These are phyloP conservation scores for Cavenderia fasciculata DNA, from an alignment of 78 protist genomes.

Conservation along the genomic window DNA sequence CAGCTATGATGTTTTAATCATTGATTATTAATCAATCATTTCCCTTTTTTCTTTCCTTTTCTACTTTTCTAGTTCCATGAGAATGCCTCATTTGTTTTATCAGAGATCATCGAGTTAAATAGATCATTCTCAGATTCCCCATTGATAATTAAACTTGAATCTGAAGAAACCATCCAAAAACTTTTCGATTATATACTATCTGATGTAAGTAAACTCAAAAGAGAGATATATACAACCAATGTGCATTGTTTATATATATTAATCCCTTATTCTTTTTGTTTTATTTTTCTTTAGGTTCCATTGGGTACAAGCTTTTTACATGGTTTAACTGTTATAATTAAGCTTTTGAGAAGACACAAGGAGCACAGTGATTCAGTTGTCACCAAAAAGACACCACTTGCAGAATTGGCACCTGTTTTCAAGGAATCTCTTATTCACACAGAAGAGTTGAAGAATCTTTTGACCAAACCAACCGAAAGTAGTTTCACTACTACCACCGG, in stretches of 20 bases:
- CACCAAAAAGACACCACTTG: not conserved
- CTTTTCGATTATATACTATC: constrained; percentile 55
- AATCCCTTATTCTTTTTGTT: not conserved
- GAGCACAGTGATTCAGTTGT: constrained; percentile 22
- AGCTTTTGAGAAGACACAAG: constrained; percentile 76
- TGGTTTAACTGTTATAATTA: constrained; percentile 79
- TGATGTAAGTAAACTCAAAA: constrained; percentile 9
- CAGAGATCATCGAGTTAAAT: constrained; percentile 75
- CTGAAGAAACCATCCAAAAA: constrained; percentile 62
- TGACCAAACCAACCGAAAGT: constrained; percentile 24
- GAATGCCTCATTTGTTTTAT: constrained; percentile 75
- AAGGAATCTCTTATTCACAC: constrained; percentile 47
- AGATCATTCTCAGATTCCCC: constrained; percentile 61
- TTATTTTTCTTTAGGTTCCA: constrained; percentile 20
- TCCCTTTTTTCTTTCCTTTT: not conserved
- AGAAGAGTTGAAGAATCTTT: constrained; percentile 32
- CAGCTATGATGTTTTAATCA: not conserved
- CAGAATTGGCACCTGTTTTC: constrained; percentile 44
- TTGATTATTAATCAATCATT: not conserved
- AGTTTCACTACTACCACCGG: constrained; percentile 78
- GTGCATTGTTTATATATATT: no score
- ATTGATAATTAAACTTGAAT: constrained; percentile 56
- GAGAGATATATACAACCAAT: no score
- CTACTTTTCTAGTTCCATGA: constrained; percentile 42
- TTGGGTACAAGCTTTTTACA: constrained; percentile 67